Evolutionary conservation across 495 filamentous ascomycete species (phyloP), one percentile per base, ranked within the genome.

Genomic region (Neurospora terricola): DNA sequence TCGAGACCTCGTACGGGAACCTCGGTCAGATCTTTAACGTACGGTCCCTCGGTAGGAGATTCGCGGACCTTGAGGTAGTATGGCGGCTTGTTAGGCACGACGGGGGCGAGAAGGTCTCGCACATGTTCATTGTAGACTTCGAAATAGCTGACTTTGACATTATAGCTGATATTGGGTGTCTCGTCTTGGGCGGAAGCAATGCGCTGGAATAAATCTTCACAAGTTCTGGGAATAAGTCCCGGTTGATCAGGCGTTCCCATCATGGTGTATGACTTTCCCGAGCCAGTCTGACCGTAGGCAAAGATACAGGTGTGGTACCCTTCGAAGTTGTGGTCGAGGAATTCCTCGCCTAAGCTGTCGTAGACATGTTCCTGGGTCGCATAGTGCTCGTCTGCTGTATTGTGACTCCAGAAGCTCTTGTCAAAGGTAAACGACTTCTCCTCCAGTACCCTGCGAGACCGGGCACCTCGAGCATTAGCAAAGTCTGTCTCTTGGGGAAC

Each of bases 91-190:
- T 87, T 90, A 38, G 84, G 83, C 27, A 87, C 81, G n/a, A 87
- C 84, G 48, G 94, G 92, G 2, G 94, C 92, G 62, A 99, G 87
- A 3, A 99, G 87, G 80, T 99, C 96, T 70, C 96, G 91, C 39
- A 98, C 96, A 83, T 99, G 96, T 82, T 99, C 96, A 81, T 99
- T 99, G 86, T 99, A 98, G 75, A 99, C 94, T 82, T 99, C 96
- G 75, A 98, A 98, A 83, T 99, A 99, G 5, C 94, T 97, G 39
- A 98, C 96, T 72, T 94, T 93, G 70, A 99, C 96, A 76, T 93
- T 94, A 85, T 97, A 99, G 73, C 91, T 96, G 80, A 97, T 93
- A 78, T 94, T 94, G 18, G 94, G 92, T 8, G 90, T 90, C 70
- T 87, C 86, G 69, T 85, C 79, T 43, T 91, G 87, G 45, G 94